Base-by-base conservation (phyloP, 1,284 basidiomycete species). In the Inonotus obliquus region DNA sequence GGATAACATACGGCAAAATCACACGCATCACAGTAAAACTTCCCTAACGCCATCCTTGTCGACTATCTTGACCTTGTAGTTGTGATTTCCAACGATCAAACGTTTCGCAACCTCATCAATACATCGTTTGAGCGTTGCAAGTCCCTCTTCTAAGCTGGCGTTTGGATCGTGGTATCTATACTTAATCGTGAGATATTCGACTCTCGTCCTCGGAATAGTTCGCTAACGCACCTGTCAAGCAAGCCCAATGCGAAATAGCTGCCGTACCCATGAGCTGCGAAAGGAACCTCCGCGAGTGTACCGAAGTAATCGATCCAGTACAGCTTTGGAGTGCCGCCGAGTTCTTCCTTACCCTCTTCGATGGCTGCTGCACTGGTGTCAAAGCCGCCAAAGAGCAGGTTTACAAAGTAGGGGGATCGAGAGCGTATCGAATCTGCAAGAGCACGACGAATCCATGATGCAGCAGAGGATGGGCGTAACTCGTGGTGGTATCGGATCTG, bases 271-370 rank as follows among this genome's bases (percentile, higher is more conserved):
- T 98, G 96, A 0, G 95, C 95, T 6, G 88, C 96, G 73, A 96
- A 99, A 0, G 96, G 95, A 4, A 98, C 91, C 56, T 87, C 83
- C 1, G 87, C 85, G 69, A 92, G 81, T 7, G 96, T 97, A 41
- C 96, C 96, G 49, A 97, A 82, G 73, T 97, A 95, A 77, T 99
- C 96, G 65, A 98, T 81, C 95, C 96, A 98, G 78, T 96, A 98
- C 4, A 98, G 81, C 66, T 90, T 87, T 3, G 94, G 89, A 25
- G 76, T 77, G 63, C 83, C 66, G 17, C 63, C 63, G 9, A 61
- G 13, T 13, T 61, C 63, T 52, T 61, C 63, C 49, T 54, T 37
- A 38, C 53, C 60, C 29, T 66, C 64, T 23, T 64, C 65, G 23
- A 67, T 65, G 6, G 65, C 65, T 13, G 71, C 9, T 76, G 77